These are phyloP conservation scores for Mortierella sp. DNA, from an alignment of 371 early-diverging fungal species.

Conservation along the genomic window DNA sequence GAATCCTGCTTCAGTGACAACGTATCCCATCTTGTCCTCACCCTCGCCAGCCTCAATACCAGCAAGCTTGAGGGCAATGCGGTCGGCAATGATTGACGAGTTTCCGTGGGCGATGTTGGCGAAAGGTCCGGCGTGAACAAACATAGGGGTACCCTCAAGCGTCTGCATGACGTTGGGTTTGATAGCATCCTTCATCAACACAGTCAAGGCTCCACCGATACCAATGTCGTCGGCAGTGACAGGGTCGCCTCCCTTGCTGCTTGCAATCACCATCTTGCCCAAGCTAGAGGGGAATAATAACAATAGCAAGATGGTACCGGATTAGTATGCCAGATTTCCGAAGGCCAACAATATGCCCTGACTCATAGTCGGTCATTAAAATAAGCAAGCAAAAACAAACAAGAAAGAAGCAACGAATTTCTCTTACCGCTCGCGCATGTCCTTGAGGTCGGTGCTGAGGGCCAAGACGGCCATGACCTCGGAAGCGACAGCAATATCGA, in stretches of 20 bases:
- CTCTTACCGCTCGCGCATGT: slow-evolving; percentile 88
- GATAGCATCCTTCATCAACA: slow-evolving; percentile 98
- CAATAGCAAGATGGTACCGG: not conserved
- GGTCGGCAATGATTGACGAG: slow-evolving; percentile 95
- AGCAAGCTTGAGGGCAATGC: slow-evolving; percentile 93
- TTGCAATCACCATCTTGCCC: slow-evolving; percentile 95
- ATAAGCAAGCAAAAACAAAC: not conserved
- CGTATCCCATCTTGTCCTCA: slow-evolving; percentile 85
- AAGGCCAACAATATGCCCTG: not conserved
- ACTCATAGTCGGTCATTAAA: not conserved
- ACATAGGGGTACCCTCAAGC: slow-evolving; percentile 96
- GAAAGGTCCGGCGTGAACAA: slow-evolving; percentile 98
- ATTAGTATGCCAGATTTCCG: not conserved
- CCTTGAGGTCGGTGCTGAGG: slow-evolving; percentile 86
- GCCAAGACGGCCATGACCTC: slow-evolving; percentile 99
- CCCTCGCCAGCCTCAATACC: slow-evolving; percentile 73
- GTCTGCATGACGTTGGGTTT: slow-evolving; percentile 99
- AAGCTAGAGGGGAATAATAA: slow-evolving; percentile 58
- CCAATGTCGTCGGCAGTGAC: slow-evolving; percentile 97
- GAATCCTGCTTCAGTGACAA: slow-evolving; percentile 97
- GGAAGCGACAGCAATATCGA: slow-evolving; percentile 96
- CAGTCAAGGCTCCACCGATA: slow-evolving; percentile 94
- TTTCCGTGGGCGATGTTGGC: slow-evolving; percentile 99
- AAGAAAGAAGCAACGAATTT: not conserved
- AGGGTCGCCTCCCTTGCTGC: slow-evolving; percentile 84